These are phyloP conservation scores for Aspergillus quadrilineatus DNA, from an alignment of 2,329 filamentous ascomycete genomes.

Conservation along the genomic window DNA sequence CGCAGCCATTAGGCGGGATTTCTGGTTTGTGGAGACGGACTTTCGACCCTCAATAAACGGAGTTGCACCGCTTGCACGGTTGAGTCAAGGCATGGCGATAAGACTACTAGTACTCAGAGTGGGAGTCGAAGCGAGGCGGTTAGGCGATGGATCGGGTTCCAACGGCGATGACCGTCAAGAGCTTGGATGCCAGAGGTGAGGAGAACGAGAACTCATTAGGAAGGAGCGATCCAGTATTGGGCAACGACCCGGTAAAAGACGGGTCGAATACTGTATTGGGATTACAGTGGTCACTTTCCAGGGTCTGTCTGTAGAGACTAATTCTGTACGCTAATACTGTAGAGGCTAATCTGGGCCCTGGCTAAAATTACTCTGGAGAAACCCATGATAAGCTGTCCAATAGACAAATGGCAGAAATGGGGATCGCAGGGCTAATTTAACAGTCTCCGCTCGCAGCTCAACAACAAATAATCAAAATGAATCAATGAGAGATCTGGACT, in stretches of 20 bases:
- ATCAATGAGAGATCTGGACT: too few relatives aligned
- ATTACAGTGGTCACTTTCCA: not conserved
- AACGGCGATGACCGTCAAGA: not conserved
- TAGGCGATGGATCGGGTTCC: not conserved
- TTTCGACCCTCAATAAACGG: not conserved
- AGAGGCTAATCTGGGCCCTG: not conserved
- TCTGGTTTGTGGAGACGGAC: not conserved
- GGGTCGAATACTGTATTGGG: too few relatives aligned
- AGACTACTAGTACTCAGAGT: not conserved
- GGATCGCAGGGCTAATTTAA: not conserved
- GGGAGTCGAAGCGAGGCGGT: not conserved
- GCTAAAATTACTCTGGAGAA: conserved; percentile 3
- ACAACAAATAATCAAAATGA: not conserved
- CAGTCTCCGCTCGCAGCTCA: not conserved
- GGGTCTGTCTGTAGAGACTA: not conserved
- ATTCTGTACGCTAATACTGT: too few relatives aligned
- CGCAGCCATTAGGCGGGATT: not conserved
- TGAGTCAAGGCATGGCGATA: not conserved
- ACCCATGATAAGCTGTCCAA: not conserved
- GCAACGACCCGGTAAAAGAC: too few relatives aligned
- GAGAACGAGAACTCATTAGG: too few relatives aligned
- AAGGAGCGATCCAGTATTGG: too few relatives aligned
- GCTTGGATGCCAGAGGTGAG: too few relatives aligned
- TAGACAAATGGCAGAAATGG: not conserved
- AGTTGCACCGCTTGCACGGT: not conserved